These are phyloP conservation scores for Cornus florida DNA, from an alignment of 148 eudicot species.

Conservation along the genomic window DNA sequence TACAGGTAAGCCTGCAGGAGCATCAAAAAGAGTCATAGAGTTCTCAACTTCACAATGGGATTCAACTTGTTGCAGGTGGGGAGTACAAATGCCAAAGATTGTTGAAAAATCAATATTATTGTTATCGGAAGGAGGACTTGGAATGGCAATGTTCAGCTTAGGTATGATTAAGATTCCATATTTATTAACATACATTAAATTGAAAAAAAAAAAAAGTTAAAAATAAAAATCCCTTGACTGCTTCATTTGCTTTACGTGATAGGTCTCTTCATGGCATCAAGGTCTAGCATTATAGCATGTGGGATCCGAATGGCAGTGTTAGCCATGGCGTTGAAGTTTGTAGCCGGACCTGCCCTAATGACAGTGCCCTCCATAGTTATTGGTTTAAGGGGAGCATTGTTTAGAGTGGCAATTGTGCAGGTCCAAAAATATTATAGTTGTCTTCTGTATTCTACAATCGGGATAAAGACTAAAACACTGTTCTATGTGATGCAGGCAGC, in stretches of 20 bases:
- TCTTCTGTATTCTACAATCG: background rate
- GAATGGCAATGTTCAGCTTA: conserved; percentile 73
- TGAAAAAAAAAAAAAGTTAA: background rate
- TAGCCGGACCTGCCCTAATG: conserved; percentile 47
- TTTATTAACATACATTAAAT: background rate
- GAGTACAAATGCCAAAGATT: conserved; percentile 42
- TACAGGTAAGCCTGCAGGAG: conserved; percentile 35
- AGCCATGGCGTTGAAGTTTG: conserved; percentile 39
- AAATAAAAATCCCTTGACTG: background rate
- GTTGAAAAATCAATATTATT: conserved; percentile 38
- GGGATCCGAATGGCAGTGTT: conserved; percentile 36
- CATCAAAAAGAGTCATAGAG: conserved; percentile 11
- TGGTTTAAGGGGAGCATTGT: conserved; percentile 40
- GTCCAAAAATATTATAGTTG: conserved; percentile 13
- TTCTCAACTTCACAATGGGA: background rate
- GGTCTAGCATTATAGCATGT: conserved; percentile 40
- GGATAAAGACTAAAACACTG: background rate
- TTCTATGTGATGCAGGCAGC: conserved; percentile 37
- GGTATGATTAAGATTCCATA: conserved; percentile 23
- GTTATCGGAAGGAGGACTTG: conserved; percentile 54
- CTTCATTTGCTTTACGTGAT: conserved; percentile 1
- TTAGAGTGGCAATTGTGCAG: conserved; percentile 51
- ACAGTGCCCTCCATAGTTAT: conserved; percentile 35
- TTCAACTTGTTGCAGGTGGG: conserved; percentile 36
- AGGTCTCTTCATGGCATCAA: conserved; percentile 62